Evolutionary conservation across 2,329 filamentous ascomycete genomes (phyloP).

Genomic region (Diplodia seriata): DNA sequence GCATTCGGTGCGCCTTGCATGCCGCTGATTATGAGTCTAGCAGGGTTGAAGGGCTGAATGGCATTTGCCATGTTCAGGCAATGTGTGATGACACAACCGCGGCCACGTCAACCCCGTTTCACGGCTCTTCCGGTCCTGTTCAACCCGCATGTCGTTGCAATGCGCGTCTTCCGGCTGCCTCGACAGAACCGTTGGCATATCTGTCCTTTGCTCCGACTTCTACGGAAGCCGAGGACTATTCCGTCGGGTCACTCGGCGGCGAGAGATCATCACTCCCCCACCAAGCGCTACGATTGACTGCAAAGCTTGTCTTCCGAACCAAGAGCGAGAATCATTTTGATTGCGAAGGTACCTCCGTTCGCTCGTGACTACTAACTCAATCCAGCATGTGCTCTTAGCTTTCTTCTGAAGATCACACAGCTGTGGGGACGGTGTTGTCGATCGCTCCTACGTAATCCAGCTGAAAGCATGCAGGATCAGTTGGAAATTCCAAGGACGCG

Average conservation of each 20-base stretch:
- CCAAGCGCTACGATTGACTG: neutral
- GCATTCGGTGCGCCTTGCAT: constrained; percentile 6
- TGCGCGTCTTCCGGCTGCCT: neutral
- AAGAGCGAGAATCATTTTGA: neutral
- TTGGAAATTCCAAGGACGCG: neutral
- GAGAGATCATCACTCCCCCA: neutral
- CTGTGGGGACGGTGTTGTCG: neutral
- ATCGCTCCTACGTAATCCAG: neutral
- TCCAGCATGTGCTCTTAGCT: neutral
- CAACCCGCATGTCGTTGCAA: neutral
- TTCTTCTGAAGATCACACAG: neutral
- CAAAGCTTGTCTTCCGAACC: neutral
- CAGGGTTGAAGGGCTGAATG: neutral
- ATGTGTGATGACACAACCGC: neutral
- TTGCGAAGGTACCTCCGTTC: neutral
- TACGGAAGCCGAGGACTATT: neutral
- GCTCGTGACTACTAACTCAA: neutral
- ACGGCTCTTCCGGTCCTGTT: neutral
- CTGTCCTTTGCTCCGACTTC: neutral
- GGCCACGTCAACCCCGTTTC: constrained; percentile 12
- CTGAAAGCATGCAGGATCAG: neutral
- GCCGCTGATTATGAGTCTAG: neutral
- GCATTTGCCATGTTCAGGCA: neutral
- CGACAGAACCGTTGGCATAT: neutral
- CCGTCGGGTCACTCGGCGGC: neutral